Percentiles rank a stretch among this genome's conserved stretches.
These are phyloP conservation scores for Jasminum sambac DNA, from an alignment of 257 asterid species.

Conservation along the genomic window DNA sequence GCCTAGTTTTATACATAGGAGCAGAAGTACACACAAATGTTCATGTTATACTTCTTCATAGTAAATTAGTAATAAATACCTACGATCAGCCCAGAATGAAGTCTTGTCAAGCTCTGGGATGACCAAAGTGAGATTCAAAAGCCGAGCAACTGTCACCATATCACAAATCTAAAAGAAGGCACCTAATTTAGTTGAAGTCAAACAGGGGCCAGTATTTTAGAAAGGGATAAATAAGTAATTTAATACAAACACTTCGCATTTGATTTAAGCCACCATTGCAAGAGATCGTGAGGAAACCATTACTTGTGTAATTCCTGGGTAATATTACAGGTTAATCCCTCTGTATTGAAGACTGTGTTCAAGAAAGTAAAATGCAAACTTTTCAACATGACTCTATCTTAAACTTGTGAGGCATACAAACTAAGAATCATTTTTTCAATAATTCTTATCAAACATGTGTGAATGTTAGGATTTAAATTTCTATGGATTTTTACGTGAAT, in stretches of 20 bases:
- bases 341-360: background rate
- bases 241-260: conserved; percentile 85
- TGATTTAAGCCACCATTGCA: conserved; percentile 98
- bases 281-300: conserved; percentile 79
- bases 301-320: conserved; percentile 74
- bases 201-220: conserved; percentile 3
- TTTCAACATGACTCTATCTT: background rate
- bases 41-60: background rate
- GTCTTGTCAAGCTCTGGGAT: conserved; percentile 4
- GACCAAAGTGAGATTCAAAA: conserved; percentile 68
- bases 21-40: background rate
- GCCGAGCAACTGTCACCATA: conserved; percentile 95
- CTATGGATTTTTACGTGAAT: too few relatives aligned
- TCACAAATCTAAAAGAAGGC: conserved; percentile 78
- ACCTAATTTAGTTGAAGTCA: conserved; percentile 25
- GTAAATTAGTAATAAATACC: background rate
- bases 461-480: too few relatives aligned
- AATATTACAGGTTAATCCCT: background rate
- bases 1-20: background rate
- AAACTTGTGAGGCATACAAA: background rate
- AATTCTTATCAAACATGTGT: too few relatives aligned
- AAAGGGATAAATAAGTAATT: conserved; percentile 14
- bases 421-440: background rate
- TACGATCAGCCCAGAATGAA: background rate
- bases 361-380: background rate